Evolutionary conservation across 1,284 basidiomycete genomes (phyloP).

Genomic region (Cutaneotrichosporon sp.): DNA sequence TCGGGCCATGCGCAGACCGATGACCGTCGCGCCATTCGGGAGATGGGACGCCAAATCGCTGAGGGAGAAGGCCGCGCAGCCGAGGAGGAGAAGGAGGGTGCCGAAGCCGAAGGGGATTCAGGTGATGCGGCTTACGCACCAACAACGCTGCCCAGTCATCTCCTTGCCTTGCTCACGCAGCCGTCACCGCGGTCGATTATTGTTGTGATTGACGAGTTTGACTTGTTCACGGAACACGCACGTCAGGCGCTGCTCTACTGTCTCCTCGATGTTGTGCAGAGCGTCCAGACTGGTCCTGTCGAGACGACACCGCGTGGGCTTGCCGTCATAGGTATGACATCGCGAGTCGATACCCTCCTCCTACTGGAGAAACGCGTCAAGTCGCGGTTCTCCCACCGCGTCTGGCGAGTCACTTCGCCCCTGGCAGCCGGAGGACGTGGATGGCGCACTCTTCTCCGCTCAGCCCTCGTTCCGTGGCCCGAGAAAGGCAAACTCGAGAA

Average conservation of each 20-base stretch:
- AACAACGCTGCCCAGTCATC: constrained; percentile 58
- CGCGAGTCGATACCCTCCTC: constrained; percentile 78
- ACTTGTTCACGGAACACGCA: constrained; percentile 81
- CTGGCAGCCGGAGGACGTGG: constrained; percentile 44
- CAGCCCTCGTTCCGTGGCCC: constrained; percentile 49
- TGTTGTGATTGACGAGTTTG: constrained; percentile 81
- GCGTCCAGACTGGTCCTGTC: constrained; percentile 46
- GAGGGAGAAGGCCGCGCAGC: constrained; percentile 47
- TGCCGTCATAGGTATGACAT: constrained; percentile 75
- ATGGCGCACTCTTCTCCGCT: constrained; percentile 56
- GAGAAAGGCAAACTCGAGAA: constrained; percentile 13
- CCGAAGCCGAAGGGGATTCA: constrained; percentile 34
- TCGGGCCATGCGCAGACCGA: constrained; percentile 80
- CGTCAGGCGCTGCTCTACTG: constrained; percentile 85
- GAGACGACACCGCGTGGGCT: constrained; percentile 56
- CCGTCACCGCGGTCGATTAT: constrained; percentile 74
- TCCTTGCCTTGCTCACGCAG: constrained; percentile 71
- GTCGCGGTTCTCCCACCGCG: constrained; percentile 86
- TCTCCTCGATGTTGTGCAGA: constrained; percentile 56
- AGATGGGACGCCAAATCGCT: constrained; percentile 72
- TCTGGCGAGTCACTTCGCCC: constrained; percentile 67
- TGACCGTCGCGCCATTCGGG: constrained; percentile 83
- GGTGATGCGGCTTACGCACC: constrained; percentile 51
- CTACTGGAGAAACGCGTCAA: constrained; percentile 90
- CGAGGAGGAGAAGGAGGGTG: constrained; percentile 44